Evolutionary conservation across 2,329 filamentous ascomycete genomes (phyloP).

Genomic region (Fusarium setosum): DNA sequence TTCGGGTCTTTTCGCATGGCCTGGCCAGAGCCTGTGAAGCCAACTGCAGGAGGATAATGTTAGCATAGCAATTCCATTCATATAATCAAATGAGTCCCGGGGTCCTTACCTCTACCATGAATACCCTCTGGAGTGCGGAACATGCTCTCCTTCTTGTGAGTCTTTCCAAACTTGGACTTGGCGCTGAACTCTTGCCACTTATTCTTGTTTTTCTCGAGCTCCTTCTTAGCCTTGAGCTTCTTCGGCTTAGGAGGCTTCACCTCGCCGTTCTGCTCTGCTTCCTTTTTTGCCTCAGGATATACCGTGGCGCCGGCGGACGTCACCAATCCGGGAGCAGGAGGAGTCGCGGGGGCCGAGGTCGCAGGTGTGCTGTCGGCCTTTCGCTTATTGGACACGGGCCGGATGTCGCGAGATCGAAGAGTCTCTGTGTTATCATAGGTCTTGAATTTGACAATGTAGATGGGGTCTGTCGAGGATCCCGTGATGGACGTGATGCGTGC

Average conservation of each 20-base stretch:
- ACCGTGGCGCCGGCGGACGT: constrained; percentile 67
- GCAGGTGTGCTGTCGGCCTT: constrained; percentile 84
- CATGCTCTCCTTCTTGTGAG: constrained; percentile 92
- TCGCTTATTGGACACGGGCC: constrained; percentile 82
- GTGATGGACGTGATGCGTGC: constrained; percentile 94
- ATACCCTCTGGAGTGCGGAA: constrained; percentile 91
- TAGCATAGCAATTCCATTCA: constrained; percentile 31
- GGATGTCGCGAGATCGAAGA: constrained; percentile 83
- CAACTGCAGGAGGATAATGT: constrained; percentile 77
- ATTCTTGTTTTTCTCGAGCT: constrained; percentile 88
- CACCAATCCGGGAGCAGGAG: constrained; percentile 57
- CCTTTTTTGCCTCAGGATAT: constrained; percentile 71
- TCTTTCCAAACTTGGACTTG: constrained; percentile 78
- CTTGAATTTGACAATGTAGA: constrained; percentile 96
- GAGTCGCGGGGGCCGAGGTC: constrained; percentile 51
- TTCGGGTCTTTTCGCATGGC: constrained; percentile 93
- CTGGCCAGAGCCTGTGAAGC: constrained; percentile 95
- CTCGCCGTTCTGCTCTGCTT: constrained; percentile 72
- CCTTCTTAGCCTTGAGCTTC: constrained; percentile 90
- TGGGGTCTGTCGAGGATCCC: constrained; percentile 87
- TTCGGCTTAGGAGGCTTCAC: constrained; percentile 83
- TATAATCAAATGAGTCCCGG: no score
- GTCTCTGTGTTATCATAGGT: constrained; percentile 89
- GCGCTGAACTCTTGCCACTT: constrained; percentile 95
- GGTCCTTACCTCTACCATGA: constrained; percentile 79